Evolutionary conservation across 2,329 filamentous ascomycete genomes (phyloP).

Genomic region (Penicillium sp.): DNA sequence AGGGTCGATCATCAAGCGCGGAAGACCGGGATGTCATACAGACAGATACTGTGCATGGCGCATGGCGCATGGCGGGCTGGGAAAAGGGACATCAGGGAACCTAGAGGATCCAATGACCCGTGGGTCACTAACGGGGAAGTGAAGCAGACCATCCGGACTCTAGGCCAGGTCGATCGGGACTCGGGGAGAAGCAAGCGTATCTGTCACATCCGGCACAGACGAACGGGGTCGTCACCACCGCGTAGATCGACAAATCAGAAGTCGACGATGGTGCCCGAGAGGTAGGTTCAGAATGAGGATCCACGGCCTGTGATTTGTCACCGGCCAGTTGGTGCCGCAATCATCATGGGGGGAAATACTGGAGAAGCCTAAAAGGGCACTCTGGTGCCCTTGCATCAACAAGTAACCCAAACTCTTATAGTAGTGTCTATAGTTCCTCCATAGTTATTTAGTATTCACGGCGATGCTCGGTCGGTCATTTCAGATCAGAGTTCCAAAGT

Average conservation of each 20-base stretch:
- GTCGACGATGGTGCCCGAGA: constrained; percentile 30
- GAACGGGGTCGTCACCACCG: constrained; percentile 15
- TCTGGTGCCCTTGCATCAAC: constrained; percentile 45
- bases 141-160: constrained; percentile 24
- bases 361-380: constrained; percentile 12
- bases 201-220: constrained; percentile 45
- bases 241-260: constrained; percentile 41
- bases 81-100: too few species aligned
- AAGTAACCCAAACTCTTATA: constrained; percentile 21
- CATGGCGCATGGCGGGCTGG: constrained; percentile 1
- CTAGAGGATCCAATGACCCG: constrained; percentile 17
- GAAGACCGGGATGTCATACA: constrained; percentile 36
- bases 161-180: background rate
- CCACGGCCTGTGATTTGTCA: constrained; percentile 45
- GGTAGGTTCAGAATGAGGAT: constrained; percentile 32
- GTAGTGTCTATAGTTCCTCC: background rate
- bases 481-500: background rate
- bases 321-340: constrained; percentile 34
- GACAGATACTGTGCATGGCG: constrained; percentile 26
- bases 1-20: constrained; percentile 33
- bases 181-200: constrained; percentile 25
- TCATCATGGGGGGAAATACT: constrained; percentile 40
- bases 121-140: constrained; percentile 31
- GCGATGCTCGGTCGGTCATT: background rate
- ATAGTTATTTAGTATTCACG: background rate